phyloP scores from a whole-genome alignment of 257 asterid genomes.

The Rubia yunnanensis region DNA sequence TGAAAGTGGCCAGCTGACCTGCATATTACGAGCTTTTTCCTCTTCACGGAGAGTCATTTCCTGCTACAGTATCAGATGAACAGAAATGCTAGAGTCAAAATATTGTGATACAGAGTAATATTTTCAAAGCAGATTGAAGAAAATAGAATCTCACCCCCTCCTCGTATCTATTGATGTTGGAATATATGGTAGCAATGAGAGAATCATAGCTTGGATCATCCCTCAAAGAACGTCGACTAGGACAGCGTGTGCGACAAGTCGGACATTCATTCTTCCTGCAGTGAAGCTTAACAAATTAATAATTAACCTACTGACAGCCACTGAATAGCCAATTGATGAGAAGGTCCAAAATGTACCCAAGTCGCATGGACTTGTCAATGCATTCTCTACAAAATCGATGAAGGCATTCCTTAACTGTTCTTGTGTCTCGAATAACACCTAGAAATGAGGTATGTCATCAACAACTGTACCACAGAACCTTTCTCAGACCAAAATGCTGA shows the following conservation, averaged over 20 bases:
- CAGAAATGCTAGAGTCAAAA: constrained; percentile 17
- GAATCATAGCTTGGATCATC: constrained; percentile 98
- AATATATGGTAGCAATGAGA: constrained; percentile 73
- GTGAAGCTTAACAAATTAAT: constrained; percentile 14
- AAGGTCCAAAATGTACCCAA: constrained; percentile 50
- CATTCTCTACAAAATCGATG: constrained; percentile 99
- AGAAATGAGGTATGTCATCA: constrained; percentile 18
- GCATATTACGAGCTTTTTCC: constrained; percentile 90
- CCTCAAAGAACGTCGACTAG: constrained; percentile 97
- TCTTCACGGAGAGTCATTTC: constrained; percentile 92
- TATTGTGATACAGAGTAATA: neutral
- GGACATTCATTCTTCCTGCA: constrained; percentile 97
- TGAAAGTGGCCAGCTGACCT: constrained; percentile 34
- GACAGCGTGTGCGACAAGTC: constrained; percentile 99
- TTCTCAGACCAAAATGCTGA: neutral
- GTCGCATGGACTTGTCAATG: constrained; percentile 99
- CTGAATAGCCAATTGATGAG: constrained; percentile 12
- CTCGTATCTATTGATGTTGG: constrained; percentile 87
- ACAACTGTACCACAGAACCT: constrained; percentile 10
- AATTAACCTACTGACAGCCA: constrained; percentile 12
- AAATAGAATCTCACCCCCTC: constrained; percentile 59
- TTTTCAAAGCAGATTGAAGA: constrained; percentile 16
- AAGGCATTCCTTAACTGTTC: constrained; percentile 99
- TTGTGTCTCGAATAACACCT: constrained; percentile 96
- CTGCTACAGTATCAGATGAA: constrained; percentile 33